Evolutionary conservation across 1,284 basidiomycete species (phyloP).

Genomic region (Ceratobasidium sp.): DNA sequence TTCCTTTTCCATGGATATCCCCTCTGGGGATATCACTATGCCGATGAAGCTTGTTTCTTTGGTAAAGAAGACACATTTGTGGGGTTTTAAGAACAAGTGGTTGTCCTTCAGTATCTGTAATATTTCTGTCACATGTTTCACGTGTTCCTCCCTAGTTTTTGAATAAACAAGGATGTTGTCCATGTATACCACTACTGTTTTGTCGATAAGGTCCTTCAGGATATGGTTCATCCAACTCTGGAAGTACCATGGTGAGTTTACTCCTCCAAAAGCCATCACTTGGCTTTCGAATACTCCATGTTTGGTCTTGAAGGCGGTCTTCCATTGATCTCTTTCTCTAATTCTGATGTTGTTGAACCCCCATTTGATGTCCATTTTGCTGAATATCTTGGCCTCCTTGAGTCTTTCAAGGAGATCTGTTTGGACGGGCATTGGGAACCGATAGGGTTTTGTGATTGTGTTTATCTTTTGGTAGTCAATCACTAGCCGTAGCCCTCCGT

Average conservation of each 20-base stretch:
- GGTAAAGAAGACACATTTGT: not conserved
- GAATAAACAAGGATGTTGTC: slow-evolving; percentile 34
- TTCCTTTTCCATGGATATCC: slow-evolving; percentile 50
- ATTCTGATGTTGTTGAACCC: slow-evolving; percentile 44
- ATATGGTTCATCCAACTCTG: slow-evolving; percentile 21
- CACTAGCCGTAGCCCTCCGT: slow-evolving; percentile 6
- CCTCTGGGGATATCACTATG: not conserved
- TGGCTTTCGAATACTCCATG: slow-evolving; percentile 29
- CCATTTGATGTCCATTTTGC: slow-evolving; percentile 30
- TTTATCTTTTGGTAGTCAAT: slow-evolving; percentile 15
- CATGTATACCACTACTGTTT: slow-evolving; percentile 18
- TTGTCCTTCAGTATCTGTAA: slow-evolving; percentile 6
- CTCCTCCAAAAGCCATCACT: slow-evolving; percentile 44
- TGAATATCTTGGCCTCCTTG: slow-evolving; percentile 36
- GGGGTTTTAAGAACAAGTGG: slow-evolving; percentile 27
- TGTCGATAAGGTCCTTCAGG: slow-evolving; percentile 12
- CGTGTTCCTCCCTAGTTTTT: slow-evolving; percentile 23
- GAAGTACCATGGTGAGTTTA: slow-evolving; percentile 23
- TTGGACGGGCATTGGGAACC: slow-evolving; percentile 10
- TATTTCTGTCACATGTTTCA: slow-evolving; percentile 14
- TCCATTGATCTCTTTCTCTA: slow-evolving; percentile 45
- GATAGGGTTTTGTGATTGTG: slow-evolving; percentile 9
- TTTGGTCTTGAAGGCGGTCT: slow-evolving; percentile 44
- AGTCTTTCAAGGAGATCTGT: slow-evolving; percentile 9
- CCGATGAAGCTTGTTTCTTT: not conserved